Conservation (phyloP, 2,329 filamentous ascomycete species). For the Raffaelea albimanens region DNA sequence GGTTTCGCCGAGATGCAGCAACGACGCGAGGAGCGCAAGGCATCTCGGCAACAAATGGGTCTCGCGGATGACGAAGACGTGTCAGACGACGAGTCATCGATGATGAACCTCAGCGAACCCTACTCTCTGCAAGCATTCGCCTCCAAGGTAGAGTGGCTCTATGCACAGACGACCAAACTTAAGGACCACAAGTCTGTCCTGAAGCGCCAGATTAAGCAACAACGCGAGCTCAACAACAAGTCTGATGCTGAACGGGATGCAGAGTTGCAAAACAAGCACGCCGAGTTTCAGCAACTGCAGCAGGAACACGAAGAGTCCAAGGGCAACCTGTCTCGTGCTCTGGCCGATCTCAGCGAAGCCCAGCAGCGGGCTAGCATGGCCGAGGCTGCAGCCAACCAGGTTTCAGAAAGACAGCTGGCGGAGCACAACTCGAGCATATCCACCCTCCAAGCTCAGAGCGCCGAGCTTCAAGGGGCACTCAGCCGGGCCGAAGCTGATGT, state of each 20-base stretch:
- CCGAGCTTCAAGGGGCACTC: constrained; percentile 28
- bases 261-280: constrained; percentile 48
- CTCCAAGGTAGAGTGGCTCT: constrained; percentile 68
- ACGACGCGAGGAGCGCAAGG: constrained; percentile 42
- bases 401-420: constrained; percentile 31
- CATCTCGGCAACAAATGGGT: constrained; percentile 46
- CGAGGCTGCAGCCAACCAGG: constrained; percentile 22
- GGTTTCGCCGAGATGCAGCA: constrained; percentile 46
- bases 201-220: constrained; percentile 87
- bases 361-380: constrained; percentile 19
- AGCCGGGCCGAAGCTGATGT: constrained; percentile 27
- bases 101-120: constrained; percentile 44
- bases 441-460: constrained; percentile 31
- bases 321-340: constrained; percentile 36
- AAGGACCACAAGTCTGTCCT: constrained; percentile 85
- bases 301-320: constrained; percentile 29
- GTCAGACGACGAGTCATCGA: constrained; percentile 49
- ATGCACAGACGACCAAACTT: constrained; percentile 64
- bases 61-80: constrained; percentile 52
- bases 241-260: constrained; percentile 64
- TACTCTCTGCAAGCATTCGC: constrained; percentile 72
- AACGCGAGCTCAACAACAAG: constrained; percentile 84
- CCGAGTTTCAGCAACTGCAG: constrained; percentile 37
- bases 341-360: constrained; percentile 35
- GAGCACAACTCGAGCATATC: constrained; percentile 18